Evolutionary conservation across 192 early-diverging fungal genomes (phyloP), one percentile per base, ranked within the genome.

Genomic region (Coemansia javaensis): DNA sequence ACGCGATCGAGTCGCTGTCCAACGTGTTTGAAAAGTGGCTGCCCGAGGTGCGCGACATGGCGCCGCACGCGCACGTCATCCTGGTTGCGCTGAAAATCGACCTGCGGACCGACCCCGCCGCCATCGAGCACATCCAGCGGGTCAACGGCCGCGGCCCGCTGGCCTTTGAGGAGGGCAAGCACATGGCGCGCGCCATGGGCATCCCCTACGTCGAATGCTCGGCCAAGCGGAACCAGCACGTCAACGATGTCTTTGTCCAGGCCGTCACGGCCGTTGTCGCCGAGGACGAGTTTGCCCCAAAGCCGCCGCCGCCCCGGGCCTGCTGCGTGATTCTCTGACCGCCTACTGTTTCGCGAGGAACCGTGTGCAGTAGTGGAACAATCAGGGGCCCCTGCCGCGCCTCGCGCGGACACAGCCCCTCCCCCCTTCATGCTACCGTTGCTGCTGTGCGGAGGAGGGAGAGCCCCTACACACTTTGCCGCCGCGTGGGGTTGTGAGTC

Each of bases 191-290:
- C 13, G 63, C 82, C 50, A 84, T 91, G 22, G 83, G 85, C 7
- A 68, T 77, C 31, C 87, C 82, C 40, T 90, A 87, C 58, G 77
- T 89, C 48, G 91, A 92, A 47, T 90, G 88, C 59, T 87, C 86
- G 50, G 84, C 91, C 16, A 83, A 50, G 15, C 43, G 9, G 24
- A 52, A 53, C 39, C 37, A 56, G 25, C 46, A 56, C 22, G 53
- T 73, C 10, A 24, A 48, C 7, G 47, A 65, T 44, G 64, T 86
- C 2, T 84, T 86, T 62, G 53, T 33, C 14, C 38, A 39, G n/a
- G 55, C 45, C 32, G 31, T 57, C n/a, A 23, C 36, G 9, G 31
- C 42, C 39, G 40, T 40, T n/a, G 38, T 48, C 14, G 38, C 27
- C 40, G 31, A 47, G 9, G 11, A 34, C 5, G 45, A 58, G 21